These are phyloP conservation scores for Claviceps monticola DNA, from an alignment of 2,329 filamentous ascomycete genomes.

Conservation along the genomic window DNA sequence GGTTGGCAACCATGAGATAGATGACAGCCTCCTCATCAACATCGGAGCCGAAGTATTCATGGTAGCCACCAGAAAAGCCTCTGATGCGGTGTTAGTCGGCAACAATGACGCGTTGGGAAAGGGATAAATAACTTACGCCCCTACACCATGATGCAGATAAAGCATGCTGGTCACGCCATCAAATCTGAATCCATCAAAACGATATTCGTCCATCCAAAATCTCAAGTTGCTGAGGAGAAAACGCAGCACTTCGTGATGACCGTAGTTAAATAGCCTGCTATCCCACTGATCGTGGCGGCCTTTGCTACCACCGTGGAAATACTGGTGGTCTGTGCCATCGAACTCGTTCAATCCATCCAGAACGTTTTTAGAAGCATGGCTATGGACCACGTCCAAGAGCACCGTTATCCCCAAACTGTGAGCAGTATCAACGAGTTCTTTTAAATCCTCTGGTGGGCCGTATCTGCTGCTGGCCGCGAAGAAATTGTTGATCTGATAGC, in stretches of 20 bases:
- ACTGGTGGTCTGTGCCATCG: slow-evolving; percentile 86
- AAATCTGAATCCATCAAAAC: slow-evolving; percentile 94
- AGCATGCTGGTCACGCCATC: slow-evolving; percentile 98
- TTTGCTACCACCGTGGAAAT: slow-evolving; percentile 80
- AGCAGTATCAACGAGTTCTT: slow-evolving; percentile 90
- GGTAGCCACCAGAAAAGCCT: slow-evolving; percentile 93
- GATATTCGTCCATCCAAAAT: slow-evolving; percentile 99
- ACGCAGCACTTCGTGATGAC: slow-evolving; percentile 83
- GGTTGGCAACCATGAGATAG: slow-evolving; percentile 92
- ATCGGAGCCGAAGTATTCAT: slow-evolving; percentile 84
- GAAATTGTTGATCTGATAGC: slow-evolving; percentile 98
- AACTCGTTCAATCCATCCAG: slow-evolving; percentile 92
- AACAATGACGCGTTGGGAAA: too few relatives aligned
- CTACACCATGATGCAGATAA: slow-evolving; percentile 89
- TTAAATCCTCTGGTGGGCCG: slow-evolving; percentile 84
- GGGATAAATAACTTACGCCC: slow-evolving; percentile 51
- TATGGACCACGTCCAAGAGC: slow-evolving; percentile 90
- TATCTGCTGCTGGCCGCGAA: slow-evolving; percentile 95
- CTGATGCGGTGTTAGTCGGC: slow-evolving; percentile 26
- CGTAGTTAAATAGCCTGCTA: slow-evolving; percentile 94
- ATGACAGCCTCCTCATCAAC: slow-evolving; percentile 91
- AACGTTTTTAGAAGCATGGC: slow-evolving; percentile 95
- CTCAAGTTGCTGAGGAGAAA: slow-evolving; percentile 90
- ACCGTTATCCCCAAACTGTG: slow-evolving; percentile 85
- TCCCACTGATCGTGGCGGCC: slow-evolving; percentile 92